Evolutionary conservation across 371 early-diverging fungal genomes (phyloP), one percentile per base, ranked within the genome.

Genomic region (Mucor circinelloides): DNA sequence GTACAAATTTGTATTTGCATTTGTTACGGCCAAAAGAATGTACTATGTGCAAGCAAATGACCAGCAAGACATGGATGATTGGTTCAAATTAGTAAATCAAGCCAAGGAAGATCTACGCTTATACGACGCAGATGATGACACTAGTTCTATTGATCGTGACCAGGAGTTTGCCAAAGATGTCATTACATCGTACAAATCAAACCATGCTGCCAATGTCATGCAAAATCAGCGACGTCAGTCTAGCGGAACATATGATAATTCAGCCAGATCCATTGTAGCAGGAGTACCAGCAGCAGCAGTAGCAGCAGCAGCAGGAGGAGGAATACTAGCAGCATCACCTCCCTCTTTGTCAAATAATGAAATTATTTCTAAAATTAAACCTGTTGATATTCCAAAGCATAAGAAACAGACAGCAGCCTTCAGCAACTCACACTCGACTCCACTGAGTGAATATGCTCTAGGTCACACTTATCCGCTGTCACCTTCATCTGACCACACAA

Each of bases 1-100:
- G 59, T 72, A 78, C 34, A 77, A 77, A 40, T 82, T 87, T 70
- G 93, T 93, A 34, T 91, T 95, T 79, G 90, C 91, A 9, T 79
- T 95, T 55, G 87, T 92, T 27, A 93, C 93, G 0, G 87, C 89
- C 2, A 81, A 89, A 61, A 75, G 93, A 46, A 90, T 91, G 54
- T 93, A 85, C 68, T 93, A 91, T 60, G 76, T 95, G 3, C 91
- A 91, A 69, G 91, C 93, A 1, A 77, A 79, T 6, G 81, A 81
- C n/a, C 82, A 82, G 28, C 76, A 78, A 6, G 89, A 88, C 10
- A 85, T 89, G 86, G 85, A 91, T 60, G 85, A 82, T 31, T 95
- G 95, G 95, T 72, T 93, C 58, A 66, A 70, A 13, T 76, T 82
- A 17, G 79, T 90, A 48, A 81, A 87, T 38, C 80, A 80, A 38